A percentile compares a stretch with the other conserved stretches of the same genome.
Conservation (phyloP, 805 yeast genomes). For the Metschnikowia noctiluminum region DNA sequence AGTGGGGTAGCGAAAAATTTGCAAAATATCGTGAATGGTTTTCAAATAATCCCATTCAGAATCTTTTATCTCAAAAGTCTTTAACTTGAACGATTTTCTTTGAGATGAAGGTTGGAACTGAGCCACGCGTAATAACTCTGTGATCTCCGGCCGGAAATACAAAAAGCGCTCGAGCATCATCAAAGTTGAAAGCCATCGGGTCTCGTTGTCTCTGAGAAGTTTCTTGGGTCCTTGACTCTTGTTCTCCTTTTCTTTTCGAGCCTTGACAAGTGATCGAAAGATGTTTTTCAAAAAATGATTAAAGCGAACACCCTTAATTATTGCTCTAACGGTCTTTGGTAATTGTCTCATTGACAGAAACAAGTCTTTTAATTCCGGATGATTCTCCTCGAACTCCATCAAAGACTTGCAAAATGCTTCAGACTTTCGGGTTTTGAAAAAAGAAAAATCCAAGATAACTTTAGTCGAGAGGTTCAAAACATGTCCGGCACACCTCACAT, state of each 20-base stretch:
- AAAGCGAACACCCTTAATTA: not conserved
- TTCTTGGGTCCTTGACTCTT: not conserved
- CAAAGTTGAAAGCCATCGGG: not conserved
- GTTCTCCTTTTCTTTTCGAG: not conserved
- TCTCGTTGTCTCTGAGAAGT: not conserved
- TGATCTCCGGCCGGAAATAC: too few relatives aligned
- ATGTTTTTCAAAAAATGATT: not conserved
- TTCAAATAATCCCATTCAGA: too few relatives aligned
- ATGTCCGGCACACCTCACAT: not conserved
- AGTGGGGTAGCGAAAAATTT: too few relatives aligned
- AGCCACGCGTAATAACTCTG: too few relatives aligned
- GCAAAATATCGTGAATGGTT: too few relatives aligned
- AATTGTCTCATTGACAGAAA: not conserved
- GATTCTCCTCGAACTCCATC: not conserved
- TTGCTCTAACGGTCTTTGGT: not conserved
- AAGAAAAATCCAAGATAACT: not conserved
- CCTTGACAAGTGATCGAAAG: not conserved
- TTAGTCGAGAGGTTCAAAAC: not conserved
- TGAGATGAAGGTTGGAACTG: too few relatives aligned
- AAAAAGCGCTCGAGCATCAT: not conserved
- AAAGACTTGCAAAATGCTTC: not conserved
- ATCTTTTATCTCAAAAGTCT: too few relatives aligned
- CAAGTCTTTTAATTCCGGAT: not conserved
- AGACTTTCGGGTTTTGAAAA: not conserved
- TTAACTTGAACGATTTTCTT: too few relatives aligned